Evolutionary conservation across 805 yeast genomes (phyloP).

Genomic region (Kodamaea leandrae): DNA sequence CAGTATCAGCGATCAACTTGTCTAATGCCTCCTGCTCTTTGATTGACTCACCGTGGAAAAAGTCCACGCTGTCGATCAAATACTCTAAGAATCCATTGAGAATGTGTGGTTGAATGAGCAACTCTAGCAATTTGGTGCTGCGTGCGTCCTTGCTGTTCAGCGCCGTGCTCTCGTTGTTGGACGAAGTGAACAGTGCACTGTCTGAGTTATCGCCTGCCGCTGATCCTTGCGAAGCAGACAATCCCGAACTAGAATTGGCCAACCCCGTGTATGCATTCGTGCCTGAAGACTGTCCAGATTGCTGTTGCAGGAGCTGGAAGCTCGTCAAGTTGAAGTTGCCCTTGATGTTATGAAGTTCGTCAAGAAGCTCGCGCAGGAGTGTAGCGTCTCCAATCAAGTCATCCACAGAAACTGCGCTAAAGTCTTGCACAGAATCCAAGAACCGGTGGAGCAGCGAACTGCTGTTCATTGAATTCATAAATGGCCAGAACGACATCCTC

Average conservation of each 20-base stretch:
- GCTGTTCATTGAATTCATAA: conserved; percentile 34
- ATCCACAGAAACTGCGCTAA: conserved; percentile 29
- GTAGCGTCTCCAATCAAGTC: conserved; percentile 32
- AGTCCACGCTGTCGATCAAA: conserved; percentile 52
- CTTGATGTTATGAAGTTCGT: conserved; percentile 37
- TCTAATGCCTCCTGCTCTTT: conserved; percentile 24
- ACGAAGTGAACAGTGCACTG: conserved; percentile 33
- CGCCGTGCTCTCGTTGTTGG: conserved; percentile 27
- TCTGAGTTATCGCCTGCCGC: conserved; percentile 19
- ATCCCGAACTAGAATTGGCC: conserved; percentile 11
- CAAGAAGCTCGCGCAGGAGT: conserved; percentile 37
- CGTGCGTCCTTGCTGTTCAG: conserved; percentile 32
- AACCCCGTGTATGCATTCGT: conserved; percentile 8
- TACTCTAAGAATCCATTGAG: conserved; percentile 65
- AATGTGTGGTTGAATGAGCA: conserved; percentile 74
- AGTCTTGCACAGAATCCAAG: conserved; percentile 37
- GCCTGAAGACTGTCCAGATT: background rate
- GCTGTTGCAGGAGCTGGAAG: conserved; percentile 29
- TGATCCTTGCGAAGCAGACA: conserved; percentile 9
- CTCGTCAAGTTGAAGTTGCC: conserved; percentile 28
- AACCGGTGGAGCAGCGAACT: conserved; percentile 41
- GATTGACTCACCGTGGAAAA: conserved; percentile 30
- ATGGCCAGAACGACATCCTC: conserved; percentile 47
- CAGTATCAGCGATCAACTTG: conserved; percentile 14
- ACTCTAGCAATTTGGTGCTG: conserved; percentile 63